phyloP scores from a whole-genome alignment of 768 basidiomycete species.

The Agaricus subrufescens region DNA sequence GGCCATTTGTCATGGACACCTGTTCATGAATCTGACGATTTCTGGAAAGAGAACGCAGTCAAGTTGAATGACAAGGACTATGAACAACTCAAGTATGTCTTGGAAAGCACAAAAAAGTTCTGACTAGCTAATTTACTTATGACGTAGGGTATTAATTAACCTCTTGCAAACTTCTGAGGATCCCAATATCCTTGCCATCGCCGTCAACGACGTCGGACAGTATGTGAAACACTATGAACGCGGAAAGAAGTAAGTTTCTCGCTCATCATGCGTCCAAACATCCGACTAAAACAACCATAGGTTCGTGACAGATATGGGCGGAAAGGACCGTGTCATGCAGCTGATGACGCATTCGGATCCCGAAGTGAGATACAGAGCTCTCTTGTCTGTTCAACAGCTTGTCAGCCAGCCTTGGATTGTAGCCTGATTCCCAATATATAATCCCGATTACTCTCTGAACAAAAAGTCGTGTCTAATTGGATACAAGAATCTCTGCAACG shows the following conservation, averaged over 20 bases:
- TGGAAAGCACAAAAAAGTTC: background rate
- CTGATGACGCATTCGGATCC: conserved; percentile 86
- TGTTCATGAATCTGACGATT: conserved; percentile 92
- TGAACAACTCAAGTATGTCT: conserved; percentile 73
- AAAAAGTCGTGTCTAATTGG: conserved; percentile 8
- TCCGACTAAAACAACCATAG: conserved; percentile 31
- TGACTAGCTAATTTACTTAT: background rate
- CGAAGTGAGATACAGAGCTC: conserved; percentile 89
- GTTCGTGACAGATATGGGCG: conserved; percentile 77
- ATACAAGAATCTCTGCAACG: conserved; percentile 68
- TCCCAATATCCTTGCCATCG: conserved; percentile 81
- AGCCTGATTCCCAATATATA: conserved; percentile 23
- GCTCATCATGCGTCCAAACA: background rate
- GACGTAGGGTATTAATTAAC: conserved; percentile 62
- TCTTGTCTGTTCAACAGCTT: conserved; percentile 86
- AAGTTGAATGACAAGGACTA: conserved; percentile 83
- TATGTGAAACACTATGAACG: conserved; percentile 90
- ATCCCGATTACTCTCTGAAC: background rate
- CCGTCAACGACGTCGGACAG: conserved; percentile 89
- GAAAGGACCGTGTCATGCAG: conserved; percentile 84
- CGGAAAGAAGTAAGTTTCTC: conserved; percentile 75
- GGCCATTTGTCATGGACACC: conserved; percentile 95
- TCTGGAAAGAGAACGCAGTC: conserved; percentile 94
- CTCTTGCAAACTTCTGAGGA: conserved; percentile 69
- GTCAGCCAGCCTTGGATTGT: conserved; percentile 86